Percentiles rank a stretch among this genome's conserved stretches.
Evolutionary conservation across 768 basidiomycete genomes (phyloP).

Genomic region (Lactarius evosmus): DNA sequence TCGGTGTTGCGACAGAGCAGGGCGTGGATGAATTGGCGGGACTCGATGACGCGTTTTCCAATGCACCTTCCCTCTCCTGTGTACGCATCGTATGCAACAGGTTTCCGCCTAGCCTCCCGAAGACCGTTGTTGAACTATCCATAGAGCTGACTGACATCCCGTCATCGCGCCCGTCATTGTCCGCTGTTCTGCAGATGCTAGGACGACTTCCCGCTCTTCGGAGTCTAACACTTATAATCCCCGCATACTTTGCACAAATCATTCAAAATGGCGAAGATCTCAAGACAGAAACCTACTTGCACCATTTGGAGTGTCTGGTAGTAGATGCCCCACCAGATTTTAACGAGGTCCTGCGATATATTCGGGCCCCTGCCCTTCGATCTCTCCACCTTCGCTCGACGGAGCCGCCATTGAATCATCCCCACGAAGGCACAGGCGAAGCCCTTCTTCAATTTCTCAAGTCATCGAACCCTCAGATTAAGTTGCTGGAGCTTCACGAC

Average conservation of each 20-base stretch:
- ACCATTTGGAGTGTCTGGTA: conserved; percentile 34
- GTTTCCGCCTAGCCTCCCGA: conserved; percentile 22
- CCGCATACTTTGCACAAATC: conserved; percentile 31
- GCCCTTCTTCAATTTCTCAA: conserved; percentile 36
- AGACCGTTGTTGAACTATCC: conserved; percentile 18
- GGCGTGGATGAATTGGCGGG: conserved; percentile 18
- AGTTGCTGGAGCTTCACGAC: conserved; percentile 49
- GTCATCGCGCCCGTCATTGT: conserved; percentile 29
- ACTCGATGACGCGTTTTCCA: conserved; percentile 30
- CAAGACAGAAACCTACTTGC: conserved; percentile 29
- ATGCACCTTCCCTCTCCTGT: conserved; percentile 37
- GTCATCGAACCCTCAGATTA: conserved; percentile 33
- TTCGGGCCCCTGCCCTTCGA: conserved; percentile 39
- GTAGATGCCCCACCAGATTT: conserved; percentile 36
- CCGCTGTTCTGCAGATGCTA: conserved; percentile 34
- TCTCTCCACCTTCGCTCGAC: conserved; percentile 44
- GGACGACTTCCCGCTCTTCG: conserved; percentile 42
- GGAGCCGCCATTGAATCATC: conserved; percentile 34
- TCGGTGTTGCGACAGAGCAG: conserved; percentile 7
- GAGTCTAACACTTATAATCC: conserved; percentile 42
- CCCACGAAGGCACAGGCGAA: conserved; percentile 36
- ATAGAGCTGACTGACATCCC: conserved; percentile 24
- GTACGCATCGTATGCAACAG: conserved; percentile 20
- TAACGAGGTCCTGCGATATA: conserved; percentile 32
- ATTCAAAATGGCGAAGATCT: conserved; percentile 28